Percentiles rank a stretch among this genome's conserved stretches.
Conservation (phyloP, 495 filamentous ascomycete species). For the Hypoxylon lenormandii region DNA sequence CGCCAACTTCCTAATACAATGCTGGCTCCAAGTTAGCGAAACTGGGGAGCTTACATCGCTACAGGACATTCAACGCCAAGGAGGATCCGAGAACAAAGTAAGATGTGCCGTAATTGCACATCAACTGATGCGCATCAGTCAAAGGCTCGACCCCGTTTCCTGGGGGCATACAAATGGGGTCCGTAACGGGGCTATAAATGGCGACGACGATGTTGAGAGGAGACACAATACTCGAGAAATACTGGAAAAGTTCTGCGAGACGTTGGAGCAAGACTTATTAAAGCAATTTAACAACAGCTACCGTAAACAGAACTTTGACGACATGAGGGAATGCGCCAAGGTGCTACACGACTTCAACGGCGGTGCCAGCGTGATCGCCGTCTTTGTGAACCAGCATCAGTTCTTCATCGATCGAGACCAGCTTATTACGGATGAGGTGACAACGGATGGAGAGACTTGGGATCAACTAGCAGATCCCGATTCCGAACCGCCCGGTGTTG, state of each 20-base stretch:
- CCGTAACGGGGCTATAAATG: conserved; percentile 67
- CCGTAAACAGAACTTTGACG: conserved; percentile 89
- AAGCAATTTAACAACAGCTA: conserved; percentile 98
- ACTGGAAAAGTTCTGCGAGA: conserved; percentile 96
- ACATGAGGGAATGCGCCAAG: conserved; percentile 94
- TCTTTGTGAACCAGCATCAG: conserved; percentile 98
- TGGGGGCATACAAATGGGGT: conserved; percentile 71
- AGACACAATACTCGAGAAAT: conserved; percentile 82
- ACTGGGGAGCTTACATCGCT: conserved; percentile 80
- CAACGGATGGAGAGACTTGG: conserved; percentile 82
- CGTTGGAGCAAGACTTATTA: conserved; percentile 91
- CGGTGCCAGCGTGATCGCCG: conserved; percentile 89
- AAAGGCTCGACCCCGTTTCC: conserved; percentile 78
- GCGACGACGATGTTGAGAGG: conserved; percentile 55
- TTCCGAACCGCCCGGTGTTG: conserved; percentile 86
- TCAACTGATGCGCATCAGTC: conserved; percentile 87
- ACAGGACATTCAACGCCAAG: conserved; percentile 81
- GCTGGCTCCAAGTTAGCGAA: conserved; percentile 93
- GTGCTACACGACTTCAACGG: conserved; percentile 96
- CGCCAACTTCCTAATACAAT: conserved; percentile 92
- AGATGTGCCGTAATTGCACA: conserved; percentile 89
- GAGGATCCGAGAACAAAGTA: conserved; percentile 85
- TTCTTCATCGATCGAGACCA: conserved; percentile 97
- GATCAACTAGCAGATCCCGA: conserved; percentile 94
- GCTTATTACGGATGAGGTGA: conserved; percentile 89